Evolutionary conservation across 306 rosid genomes (phyloP).

Genomic region (Hippophae tibetana): DNA sequence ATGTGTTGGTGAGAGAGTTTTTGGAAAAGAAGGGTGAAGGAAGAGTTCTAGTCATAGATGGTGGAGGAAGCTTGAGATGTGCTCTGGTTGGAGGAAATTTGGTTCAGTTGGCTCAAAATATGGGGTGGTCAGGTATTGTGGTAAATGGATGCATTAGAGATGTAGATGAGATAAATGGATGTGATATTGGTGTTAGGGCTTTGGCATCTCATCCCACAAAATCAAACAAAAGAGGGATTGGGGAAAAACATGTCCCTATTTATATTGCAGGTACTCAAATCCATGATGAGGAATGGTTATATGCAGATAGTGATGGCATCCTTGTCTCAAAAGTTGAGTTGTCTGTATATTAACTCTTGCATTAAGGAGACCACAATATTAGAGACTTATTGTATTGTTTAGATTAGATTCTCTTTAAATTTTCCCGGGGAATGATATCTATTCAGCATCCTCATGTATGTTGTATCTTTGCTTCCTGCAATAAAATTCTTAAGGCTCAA

Average conservation of each 20-base stretch:
- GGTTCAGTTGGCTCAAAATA: conserved; percentile 40
- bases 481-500: no score
- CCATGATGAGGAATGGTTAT: conserved; percentile 76
- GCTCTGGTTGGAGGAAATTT: conserved; percentile 47
- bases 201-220: conserved; percentile 57
- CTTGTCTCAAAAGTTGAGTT: conserved; percentile 11
- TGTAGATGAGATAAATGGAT: conserved; percentile 68
- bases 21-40: conserved; percentile 58
- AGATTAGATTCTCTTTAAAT: no score
- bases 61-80: conserved; percentile 44
- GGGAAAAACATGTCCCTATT: conserved; percentile 43
- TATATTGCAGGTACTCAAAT: conserved; percentile 51
- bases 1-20: conserved; percentile 49
- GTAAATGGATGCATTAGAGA: conserved; percentile 84
- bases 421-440: no score
- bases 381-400: no score
- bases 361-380: no score
- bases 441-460: no score
- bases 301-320: conserved; percentile 51
- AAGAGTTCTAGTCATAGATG: conserved; percentile 39
- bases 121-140: conserved; percentile 70
- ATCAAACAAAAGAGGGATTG: conserved; percentile 43
- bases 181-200: conserved; percentile 69
- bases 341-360: background rate
- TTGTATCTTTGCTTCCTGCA: no score